phyloP scores from a whole-genome alignment of 345 rosid species.

The Toxicodendron radicans region DNA sequence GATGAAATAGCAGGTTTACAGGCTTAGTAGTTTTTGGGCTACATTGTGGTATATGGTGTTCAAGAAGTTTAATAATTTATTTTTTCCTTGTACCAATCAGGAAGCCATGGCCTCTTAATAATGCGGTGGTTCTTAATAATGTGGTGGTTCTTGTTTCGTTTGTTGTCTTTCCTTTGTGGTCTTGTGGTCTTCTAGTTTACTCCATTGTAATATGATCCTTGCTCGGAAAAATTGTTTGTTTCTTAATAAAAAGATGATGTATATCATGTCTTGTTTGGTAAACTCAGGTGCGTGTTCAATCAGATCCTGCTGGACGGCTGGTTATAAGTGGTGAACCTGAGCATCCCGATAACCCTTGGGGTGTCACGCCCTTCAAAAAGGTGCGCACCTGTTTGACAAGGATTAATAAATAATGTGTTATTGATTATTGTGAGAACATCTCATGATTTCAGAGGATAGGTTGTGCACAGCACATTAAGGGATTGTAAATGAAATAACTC shows the following conservation, averaged over 20 bases:
- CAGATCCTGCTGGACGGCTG: constrained; percentile 74
- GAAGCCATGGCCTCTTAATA: not conserved
- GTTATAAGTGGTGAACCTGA: constrained; percentile 70
- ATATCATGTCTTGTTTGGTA: constrained; percentile 18
- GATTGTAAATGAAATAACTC: not conserved
- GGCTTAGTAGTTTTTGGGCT: too few relatives aligned
- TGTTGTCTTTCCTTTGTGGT: not conserved
- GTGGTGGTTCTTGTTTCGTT: not conserved
- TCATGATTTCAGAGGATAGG: not conserved
- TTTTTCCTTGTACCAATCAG: not conserved
- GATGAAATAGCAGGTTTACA: too few relatives aligned
- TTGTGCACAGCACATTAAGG: not conserved
- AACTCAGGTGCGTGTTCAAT: constrained; percentile 69
- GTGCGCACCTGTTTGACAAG: constrained; percentile 21
- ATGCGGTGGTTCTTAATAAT: not conserved
- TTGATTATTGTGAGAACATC: too few relatives aligned
- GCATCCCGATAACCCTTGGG: constrained; percentile 74
- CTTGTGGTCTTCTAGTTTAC: not conserved
- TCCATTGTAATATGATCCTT: not conserved
- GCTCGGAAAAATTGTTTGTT: not conserved
- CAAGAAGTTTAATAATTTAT: too few relatives aligned
- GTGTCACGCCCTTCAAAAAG: constrained; percentile 71
- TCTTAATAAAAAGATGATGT: not conserved
- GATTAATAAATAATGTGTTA: not conserved
- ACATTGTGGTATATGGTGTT: too few relatives aligned